Evolutionary conservation across 106 monocot genomes (phyloP).

Genomic region (Allium sativum): DNA sequence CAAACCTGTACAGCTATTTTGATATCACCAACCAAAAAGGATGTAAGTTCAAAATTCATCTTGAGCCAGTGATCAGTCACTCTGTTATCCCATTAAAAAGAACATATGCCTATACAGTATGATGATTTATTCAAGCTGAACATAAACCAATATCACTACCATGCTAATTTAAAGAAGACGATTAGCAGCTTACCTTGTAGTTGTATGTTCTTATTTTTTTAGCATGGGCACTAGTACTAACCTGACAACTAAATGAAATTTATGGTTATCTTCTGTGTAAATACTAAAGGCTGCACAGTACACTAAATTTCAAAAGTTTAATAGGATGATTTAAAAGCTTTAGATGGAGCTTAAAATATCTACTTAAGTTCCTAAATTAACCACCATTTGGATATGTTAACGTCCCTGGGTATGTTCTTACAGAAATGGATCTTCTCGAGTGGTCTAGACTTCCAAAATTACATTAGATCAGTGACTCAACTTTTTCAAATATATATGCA

Average conservation of each 20-base stretch:
- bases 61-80: conserved; percentile 63
- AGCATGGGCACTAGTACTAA: conserved; percentile 86
- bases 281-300: too few species aligned
- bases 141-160: too few species aligned
- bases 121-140: neutral
- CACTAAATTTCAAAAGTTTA: too few species aligned
- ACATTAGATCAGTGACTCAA: too few species aligned
- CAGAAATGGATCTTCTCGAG: too few species aligned
- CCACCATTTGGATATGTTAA: too few species aligned
- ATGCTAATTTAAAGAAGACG: neutral
- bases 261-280: neutral
- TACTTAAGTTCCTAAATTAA: too few species aligned
- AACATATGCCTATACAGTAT: neutral
- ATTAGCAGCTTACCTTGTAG: conserved; percentile 54
- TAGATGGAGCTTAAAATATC: too few species aligned
- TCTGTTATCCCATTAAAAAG: conserved; percentile 51
- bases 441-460: too few species aligned
- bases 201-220: conserved; percentile 99
- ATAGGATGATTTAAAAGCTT: too few species aligned
- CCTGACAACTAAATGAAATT: conserved; percentile 30
- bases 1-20: conserved; percentile 76
- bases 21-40: conserved; percentile 81
- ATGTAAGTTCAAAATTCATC: conserved; percentile 96
- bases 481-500: too few species aligned
- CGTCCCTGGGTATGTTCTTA: too few species aligned